Percentiles rank a stretch among this genome's conserved stretches.
Conservation (phyloP, 768 basidiomycete species). For the Russula foetens region DNA sequence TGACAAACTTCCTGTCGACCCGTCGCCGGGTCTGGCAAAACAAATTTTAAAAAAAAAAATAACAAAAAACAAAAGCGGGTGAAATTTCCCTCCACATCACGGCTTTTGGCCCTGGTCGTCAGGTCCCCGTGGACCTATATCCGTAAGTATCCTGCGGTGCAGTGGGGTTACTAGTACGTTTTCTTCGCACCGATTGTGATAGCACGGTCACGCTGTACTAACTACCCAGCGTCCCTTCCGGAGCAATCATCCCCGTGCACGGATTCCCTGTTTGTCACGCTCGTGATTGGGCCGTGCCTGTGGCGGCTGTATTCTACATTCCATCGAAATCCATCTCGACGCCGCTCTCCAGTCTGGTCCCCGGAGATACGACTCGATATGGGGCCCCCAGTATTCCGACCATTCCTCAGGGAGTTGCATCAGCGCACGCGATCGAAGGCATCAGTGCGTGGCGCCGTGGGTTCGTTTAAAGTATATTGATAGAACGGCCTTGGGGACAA, state of each 20-base stretch:
- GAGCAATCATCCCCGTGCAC: constrained; percentile 3
- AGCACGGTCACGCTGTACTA: constrained; percentile 11
- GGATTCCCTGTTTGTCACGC: background rate
- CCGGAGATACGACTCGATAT: constrained; percentile 5
- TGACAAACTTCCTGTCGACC: constrained; percentile 23
- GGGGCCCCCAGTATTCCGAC: background rate
- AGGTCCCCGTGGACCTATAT: constrained; percentile 26
- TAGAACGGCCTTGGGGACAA: background rate
- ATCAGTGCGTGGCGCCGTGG: background rate
- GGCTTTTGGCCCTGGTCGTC: constrained; percentile 36
- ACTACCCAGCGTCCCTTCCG: constrained; percentile 18
- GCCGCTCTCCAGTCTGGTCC: constrained; percentile 6
- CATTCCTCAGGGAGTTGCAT: background rate
- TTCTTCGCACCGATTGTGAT: constrained; percentile 28
- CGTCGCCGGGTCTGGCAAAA: constrained; percentile 42
- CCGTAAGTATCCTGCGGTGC: constrained; percentile 22
- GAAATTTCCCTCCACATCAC: constrained; percentile 40
- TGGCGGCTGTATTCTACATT: constrained; percentile 5
- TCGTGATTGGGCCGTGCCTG: constrained; percentile 12
- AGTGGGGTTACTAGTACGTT: constrained; percentile 23
- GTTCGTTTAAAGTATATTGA: background rate
- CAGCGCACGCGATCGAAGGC: background rate
- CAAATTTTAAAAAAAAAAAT: too few relatives aligned
- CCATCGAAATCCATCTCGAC: background rate
- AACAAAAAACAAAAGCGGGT: constrained; percentile 45